phyloP scores from a whole-genome alignment of 192 early-diverging fungal genomes.

The Backusella psychrophila region DNA sequence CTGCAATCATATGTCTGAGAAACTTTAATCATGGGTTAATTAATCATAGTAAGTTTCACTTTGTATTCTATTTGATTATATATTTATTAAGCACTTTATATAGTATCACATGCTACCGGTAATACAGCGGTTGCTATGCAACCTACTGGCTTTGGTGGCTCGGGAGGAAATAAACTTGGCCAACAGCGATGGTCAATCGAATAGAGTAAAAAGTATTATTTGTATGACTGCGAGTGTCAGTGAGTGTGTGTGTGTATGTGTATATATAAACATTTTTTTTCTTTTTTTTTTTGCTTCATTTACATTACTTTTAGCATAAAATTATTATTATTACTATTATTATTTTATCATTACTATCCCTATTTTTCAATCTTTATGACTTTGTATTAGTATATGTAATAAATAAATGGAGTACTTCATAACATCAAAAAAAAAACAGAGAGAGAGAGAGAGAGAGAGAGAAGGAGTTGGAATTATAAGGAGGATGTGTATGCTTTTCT shows the following conservation, averaged over 20 bases:
- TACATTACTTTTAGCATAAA: background rate
- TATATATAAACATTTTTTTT: background rate
- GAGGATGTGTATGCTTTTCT: background rate
- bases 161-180: background rate
- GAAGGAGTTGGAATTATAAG: background rate
- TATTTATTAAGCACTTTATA: background rate
- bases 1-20: slow-evolving; percentile 55
- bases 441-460: no score
- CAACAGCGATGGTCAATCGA: slow-evolving; percentile 36
- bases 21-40: slow-evolving; percentile 74
- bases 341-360: background rate
- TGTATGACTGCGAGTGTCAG: background rate
- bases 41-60: slow-evolving; percentile 55
- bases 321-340: background rate
- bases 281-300: background rate
- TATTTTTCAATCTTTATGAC: background rate
- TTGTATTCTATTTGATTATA: background rate
- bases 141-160: slow-evolving; percentile 21
- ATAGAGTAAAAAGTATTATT: slow-evolving; percentile 20
- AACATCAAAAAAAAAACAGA: background rate
- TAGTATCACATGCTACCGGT: slow-evolving; percentile 31
- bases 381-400: background rate
- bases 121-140: slow-evolving; percentile 23
- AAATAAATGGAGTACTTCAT: background rate
- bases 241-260: background rate